phyloP scores from a whole-genome alignment of 2,329 filamentous ascomycete genomes.

The Monosporascus sp. region DNA sequence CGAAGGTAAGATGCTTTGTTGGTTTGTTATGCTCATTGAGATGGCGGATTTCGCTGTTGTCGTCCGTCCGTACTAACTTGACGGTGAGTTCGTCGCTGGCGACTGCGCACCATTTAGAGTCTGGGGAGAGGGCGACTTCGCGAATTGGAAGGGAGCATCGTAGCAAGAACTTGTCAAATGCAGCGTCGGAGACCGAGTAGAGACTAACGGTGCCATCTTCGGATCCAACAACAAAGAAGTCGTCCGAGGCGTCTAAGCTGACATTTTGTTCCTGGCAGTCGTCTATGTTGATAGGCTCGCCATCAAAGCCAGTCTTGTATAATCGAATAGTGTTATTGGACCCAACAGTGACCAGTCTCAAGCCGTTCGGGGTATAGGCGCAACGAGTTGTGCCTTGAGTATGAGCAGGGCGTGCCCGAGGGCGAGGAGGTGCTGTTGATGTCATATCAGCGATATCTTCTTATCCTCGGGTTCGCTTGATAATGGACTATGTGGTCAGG shows the following conservation, averaged over 20 bases:
- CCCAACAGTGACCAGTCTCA: slow-evolving; percentile 82
- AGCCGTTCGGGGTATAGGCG: slow-evolving; percentile 84
- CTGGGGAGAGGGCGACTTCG: slow-evolving; percentile 76
- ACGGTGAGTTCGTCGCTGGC: slow-evolving; percentile 95
- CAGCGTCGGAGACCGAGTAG: slow-evolving; percentile 71
- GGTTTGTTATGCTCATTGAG: slow-evolving; percentile 79
- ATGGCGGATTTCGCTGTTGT: slow-evolving; percentile 70
- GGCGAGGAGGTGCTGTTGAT: slow-evolving; percentile 38
- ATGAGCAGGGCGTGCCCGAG: slow-evolving; percentile 65
- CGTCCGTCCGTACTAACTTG: slow-evolving; percentile 77
- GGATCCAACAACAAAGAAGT: slow-evolving; percentile 82
- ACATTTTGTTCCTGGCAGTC: slow-evolving; percentile 84
- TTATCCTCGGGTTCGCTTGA: background rate
- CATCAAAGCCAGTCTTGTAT: slow-evolving; percentile 86
- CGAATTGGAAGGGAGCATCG: slow-evolving; percentile 81
- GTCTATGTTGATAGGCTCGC: slow-evolving; percentile 88
- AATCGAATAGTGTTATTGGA: slow-evolving; percentile 91
- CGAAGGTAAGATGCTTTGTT: slow-evolving; percentile 89
- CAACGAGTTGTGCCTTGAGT: slow-evolving; percentile 83
- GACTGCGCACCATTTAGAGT: slow-evolving; percentile 84
- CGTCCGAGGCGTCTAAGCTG: slow-evolving; percentile 68
- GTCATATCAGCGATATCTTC: slow-evolving; percentile 25
- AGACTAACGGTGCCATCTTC: slow-evolving; percentile 96
- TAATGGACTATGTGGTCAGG: too few species aligned
- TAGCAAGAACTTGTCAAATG: slow-evolving; percentile 76